Evolutionary conservation across 108 stramenopile species (phyloP).

Genomic region (Mediolabrus comicus): DNA sequence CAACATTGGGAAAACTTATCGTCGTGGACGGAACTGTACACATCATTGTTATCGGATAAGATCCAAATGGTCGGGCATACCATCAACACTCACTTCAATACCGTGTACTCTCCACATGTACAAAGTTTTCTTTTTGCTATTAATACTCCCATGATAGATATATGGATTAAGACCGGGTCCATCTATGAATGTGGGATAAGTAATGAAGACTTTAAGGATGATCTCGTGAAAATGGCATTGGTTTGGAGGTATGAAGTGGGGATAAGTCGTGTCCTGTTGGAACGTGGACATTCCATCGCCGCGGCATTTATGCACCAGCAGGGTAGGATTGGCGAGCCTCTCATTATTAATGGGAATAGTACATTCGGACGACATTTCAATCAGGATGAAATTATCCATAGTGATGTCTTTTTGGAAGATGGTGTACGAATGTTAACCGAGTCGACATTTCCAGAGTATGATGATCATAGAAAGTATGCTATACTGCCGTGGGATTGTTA

Average conservation of each 20-base stretch:
- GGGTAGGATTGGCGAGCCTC: conserved; percentile 35
- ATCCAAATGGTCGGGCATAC: conserved; percentile 48
- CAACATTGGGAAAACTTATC: conserved; percentile 14
- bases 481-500: conserved; percentile 49
- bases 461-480: conserved; percentile 37
- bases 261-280: conserved; percentile 32
- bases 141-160: conserved; percentile 32
- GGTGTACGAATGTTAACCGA: conserved; percentile 39
- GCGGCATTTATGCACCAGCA: conserved; percentile 42
- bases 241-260: conserved; percentile 47
- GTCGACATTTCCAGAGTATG: conserved; percentile 32
- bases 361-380: conserved; percentile 34
- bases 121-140: conserved; percentile 40
- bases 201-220: conserved; percentile 38
- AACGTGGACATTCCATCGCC: conserved; percentile 36
- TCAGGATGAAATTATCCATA: conserved; percentile 19
- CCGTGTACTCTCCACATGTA: conserved; percentile 33
- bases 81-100: conserved; percentile 45
- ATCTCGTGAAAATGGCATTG: conserved; percentile 27
- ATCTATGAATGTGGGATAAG: conserved; percentile 45
- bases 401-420: conserved; percentile 38
- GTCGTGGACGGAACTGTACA: conserved; percentile 45
- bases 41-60: conserved; percentile 29
- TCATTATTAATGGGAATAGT: conserved; percentile 30
- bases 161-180: conserved; percentile 35